Conservation (phyloP, 192 early-diverging fungal species). For the Backusella tarrabulga region DNA sequence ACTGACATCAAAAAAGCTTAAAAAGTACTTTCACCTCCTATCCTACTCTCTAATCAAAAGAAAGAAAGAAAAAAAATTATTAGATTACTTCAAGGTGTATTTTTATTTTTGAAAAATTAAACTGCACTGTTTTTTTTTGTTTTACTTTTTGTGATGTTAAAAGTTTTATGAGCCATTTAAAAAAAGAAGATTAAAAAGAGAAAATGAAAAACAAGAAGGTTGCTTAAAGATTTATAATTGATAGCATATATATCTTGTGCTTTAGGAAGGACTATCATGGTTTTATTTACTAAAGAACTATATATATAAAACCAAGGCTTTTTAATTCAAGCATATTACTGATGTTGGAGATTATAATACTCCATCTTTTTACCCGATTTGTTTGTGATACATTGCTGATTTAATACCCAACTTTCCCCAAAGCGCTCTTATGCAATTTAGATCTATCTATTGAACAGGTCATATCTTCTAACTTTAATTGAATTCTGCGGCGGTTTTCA, state of each 20-base stretch:
- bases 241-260: neutral
- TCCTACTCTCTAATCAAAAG: slow-evolving; percentile 4
- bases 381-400: neutral
- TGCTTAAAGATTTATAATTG: neutral
- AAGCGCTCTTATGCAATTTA: neutral
- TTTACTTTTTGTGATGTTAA: slow-evolving; percentile 1
- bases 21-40: neutral
- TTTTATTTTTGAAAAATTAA: slow-evolving; percentile 8
- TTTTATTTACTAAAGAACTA: no score
- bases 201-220: neutral
- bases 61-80: neutral
- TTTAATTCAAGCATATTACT: neutral
- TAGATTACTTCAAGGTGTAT: neutral
- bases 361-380: neutral
- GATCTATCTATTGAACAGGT: neutral
- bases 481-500: neutral
- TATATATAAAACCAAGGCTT: neutral
- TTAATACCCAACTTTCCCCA: neutral
- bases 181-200: neutral
- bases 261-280: no score
- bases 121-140: slow-evolving; percentile 3
- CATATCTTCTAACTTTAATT: neutral
- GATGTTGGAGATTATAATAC: neutral
- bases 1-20: slow-evolving; percentile 11
- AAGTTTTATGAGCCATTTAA: neutral